phyloP scores from a whole-genome alignment of 2,329 filamentous ascomycete species.

The Pseudodiploospora longispora region DNA sequence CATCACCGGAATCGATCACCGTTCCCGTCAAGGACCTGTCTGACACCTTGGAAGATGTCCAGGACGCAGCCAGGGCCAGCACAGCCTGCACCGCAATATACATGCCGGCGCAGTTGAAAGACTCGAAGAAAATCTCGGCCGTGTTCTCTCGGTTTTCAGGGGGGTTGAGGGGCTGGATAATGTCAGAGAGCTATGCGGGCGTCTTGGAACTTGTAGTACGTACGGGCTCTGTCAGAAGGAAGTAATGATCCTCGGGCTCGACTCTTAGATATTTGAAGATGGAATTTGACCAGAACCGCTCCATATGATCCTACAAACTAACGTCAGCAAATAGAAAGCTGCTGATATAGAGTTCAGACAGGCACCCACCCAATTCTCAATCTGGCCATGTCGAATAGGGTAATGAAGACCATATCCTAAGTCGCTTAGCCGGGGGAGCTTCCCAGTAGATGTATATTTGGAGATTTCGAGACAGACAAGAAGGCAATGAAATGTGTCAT shows the following conservation, averaged over 20 bases:
- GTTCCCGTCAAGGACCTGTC: slow-evolving; percentile 94
- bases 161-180: slow-evolving; percentile 76
- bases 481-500: neutral
- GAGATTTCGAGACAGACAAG: slow-evolving; percentile 2
- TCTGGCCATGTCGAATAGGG: slow-evolving; percentile 93
- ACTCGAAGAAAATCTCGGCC: slow-evolving; percentile 99
- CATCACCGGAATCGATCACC: slow-evolving; percentile 96
- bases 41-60: slow-evolving; percentile 97
- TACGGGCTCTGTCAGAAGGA: slow-evolving; percentile 94
- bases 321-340: slow-evolving; percentile 19
- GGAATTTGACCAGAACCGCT: slow-evolving; percentile 99
- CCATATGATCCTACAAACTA: slow-evolving; percentile 78
- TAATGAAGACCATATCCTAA: slow-evolving; percentile 92
- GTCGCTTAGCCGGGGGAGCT: neutral
- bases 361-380: slow-evolving; percentile 86
- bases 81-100: slow-evolving; percentile 99
- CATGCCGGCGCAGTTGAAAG: slow-evolving; percentile 97
- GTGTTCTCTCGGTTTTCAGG: slow-evolving; percentile 99
- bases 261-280: slow-evolving; percentile 99
- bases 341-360: neutral
- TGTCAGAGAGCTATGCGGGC: slow-evolving; percentile 4
- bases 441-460: slow-evolving; percentile 6
- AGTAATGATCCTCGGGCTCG: slow-evolving; percentile 97
- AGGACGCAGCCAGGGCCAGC: slow-evolving; percentile 89
- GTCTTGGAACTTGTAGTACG: slow-evolving; percentile 19